Percentiles rank a stretch among this genome's conserved stretches.
Conservation (phyloP, 345 rosid genomes). For the Euclidium syriacum region DNA sequence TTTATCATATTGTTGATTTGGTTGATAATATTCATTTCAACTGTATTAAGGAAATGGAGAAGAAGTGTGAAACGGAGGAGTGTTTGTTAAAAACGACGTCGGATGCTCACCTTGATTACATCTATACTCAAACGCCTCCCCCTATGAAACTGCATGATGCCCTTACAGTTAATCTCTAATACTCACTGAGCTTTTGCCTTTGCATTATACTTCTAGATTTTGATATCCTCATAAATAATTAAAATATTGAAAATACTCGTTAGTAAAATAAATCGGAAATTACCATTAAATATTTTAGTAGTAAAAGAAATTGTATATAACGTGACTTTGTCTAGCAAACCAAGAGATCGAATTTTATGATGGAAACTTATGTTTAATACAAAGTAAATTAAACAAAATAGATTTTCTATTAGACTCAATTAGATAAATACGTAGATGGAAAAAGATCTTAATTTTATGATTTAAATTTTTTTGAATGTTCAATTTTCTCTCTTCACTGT, state of each 20-base stretch:
- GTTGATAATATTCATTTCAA: neutral
- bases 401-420: no score
- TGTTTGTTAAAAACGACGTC: conserved; percentile 18
- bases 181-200: neutral
- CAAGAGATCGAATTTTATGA: no score
- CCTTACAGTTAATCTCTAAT: neutral
- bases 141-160: neutral
- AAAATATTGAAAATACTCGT: neutral
- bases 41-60: conserved; percentile 3
- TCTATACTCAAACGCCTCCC: conserved; percentile 14
- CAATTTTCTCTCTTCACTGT: no score
- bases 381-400: no score
- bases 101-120: conserved; percentile 21
- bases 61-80: conserved; percentile 17
- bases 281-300: neutral
- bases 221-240: neutral
- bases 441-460: no score
- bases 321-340: no score
- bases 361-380: no score
- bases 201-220: neutral
- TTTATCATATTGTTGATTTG: neutral
- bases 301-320: no score
- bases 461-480: no score
- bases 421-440: no score
- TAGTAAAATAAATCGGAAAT: neutral